phyloP scores from a whole-genome alignment of 2,329 filamentous ascomycete species.

The Colletotrichum spaethianum region DNA sequence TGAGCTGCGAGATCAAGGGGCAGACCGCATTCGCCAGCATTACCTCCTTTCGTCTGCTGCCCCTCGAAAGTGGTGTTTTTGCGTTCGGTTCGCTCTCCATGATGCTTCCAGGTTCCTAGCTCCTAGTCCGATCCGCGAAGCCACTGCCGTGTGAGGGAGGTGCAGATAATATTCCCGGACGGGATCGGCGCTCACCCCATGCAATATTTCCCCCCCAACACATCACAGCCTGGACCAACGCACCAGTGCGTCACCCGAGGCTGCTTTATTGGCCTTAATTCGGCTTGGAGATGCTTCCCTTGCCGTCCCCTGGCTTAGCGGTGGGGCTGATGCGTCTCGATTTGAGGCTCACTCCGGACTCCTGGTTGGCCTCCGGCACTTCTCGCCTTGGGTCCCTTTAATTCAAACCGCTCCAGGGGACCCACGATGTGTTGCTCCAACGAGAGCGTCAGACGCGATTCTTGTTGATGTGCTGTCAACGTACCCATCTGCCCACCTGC shows the following conservation, averaged over 20 bases:
- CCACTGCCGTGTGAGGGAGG: conserved; percentile 33
- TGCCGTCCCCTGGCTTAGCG: not conserved
- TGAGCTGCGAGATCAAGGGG: not conserved
- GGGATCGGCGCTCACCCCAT: conserved; percentile 7
- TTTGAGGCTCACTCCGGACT: conserved; percentile 19
- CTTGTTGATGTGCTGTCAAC: not conserved
- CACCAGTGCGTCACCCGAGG: not conserved
- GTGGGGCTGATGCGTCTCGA: conserved; percentile 10
- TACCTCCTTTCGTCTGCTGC: not conserved
- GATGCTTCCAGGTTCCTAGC: not conserved
- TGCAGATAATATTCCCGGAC: conserved; percentile 3
- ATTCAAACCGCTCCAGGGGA: conserved; percentile 32
- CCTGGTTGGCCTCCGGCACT: conserved; percentile 30
- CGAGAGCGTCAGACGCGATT: conserved; percentile 2
- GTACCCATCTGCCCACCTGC: conserved; percentile 5
- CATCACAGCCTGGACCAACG: conserved; percentile 6
- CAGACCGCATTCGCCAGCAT: not conserved
- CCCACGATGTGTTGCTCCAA: conserved; percentile 13
- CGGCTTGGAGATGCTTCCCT: not conserved
- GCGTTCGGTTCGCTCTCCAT: conserved; percentile 28
- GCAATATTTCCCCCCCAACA: not conserved
- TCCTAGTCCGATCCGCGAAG: conserved; percentile 7
- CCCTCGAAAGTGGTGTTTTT: not conserved
- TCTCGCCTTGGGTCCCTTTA: conserved; percentile 25
- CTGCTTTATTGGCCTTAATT: not conserved